Evolutionary conservation across 2,329 filamentous ascomycete genomes (phyloP).

Genomic region (Aureobasidium sp.): DNA sequence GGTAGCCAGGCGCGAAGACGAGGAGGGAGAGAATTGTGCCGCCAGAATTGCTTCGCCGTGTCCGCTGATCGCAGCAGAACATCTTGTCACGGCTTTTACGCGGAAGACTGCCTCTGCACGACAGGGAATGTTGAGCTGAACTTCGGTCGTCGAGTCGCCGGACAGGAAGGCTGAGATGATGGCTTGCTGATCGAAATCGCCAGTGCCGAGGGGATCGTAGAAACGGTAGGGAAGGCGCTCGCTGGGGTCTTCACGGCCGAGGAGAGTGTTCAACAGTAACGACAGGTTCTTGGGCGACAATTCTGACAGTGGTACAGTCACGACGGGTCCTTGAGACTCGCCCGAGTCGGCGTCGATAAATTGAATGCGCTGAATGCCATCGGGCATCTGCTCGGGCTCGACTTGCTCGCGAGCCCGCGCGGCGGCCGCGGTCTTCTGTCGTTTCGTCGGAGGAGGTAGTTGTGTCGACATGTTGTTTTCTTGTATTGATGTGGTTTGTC

Average conservation of each 20-base stretch:
- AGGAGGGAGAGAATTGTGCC: constrained; percentile 73
- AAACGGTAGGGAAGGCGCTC: constrained; percentile 60
- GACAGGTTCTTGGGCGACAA: constrained; percentile 85
- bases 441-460: constrained; percentile 76
- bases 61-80: constrained; percentile 78
- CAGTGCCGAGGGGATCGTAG: constrained; percentile 41
- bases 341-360: constrained; percentile 75
- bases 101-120: constrained; percentile 87
- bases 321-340: constrained; percentile 59
- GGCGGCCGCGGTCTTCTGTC: constrained; percentile 67
- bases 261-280: constrained; percentile 72
- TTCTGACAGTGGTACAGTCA: constrained; percentile 71
- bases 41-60: constrained; percentile 87
- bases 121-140: constrained; percentile 53
- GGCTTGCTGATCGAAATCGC: constrained; percentile 30
- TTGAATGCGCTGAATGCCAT: constrained; percentile 61
- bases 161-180: constrained; percentile 36
- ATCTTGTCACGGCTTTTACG: constrained; percentile 84
- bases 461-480: constrained; percentile 63
- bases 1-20: constrained; percentile 70
- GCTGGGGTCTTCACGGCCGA: constrained; percentile 52
- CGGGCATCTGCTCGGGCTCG: constrained; percentile 50
- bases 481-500: background rate
- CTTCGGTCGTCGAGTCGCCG: constrained; percentile 46
- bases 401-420: constrained; percentile 67